Evolutionary conservation across 2,329 filamentous ascomycete species (phyloP).

Genomic region (Talaromyces albobiverticillius): DNA sequence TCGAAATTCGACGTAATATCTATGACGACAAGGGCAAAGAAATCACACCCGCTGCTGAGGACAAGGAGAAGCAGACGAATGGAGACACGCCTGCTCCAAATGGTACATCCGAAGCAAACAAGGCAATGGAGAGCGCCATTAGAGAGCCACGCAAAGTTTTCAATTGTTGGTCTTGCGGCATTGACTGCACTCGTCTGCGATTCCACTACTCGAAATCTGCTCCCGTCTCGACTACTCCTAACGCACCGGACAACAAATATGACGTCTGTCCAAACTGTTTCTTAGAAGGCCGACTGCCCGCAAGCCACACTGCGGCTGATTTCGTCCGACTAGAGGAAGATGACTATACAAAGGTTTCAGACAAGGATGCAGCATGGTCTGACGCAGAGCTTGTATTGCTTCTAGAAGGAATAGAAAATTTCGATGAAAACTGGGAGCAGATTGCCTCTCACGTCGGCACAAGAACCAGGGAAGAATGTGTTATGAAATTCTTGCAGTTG

Average conservation of each 20-base stretch:
- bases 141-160: slow-evolving; percentile 65
- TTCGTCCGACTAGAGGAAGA: slow-evolving; percentile 89
- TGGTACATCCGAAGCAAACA: slow-evolving; percentile 56
- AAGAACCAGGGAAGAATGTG: slow-evolving; percentile 90
- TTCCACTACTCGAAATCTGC: slow-evolving; percentile 68
- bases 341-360: slow-evolving; percentile 72
- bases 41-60: slow-evolving; percentile 57
- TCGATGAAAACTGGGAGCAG: slow-evolving; percentile 92
- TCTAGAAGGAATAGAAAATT: slow-evolving; percentile 85
- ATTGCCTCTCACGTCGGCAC: slow-evolving; percentile 91
- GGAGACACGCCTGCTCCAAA: slow-evolving; percentile 72
- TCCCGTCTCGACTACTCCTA: slow-evolving; percentile 56
- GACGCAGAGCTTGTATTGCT: slow-evolving; percentile 86
- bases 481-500: slow-evolving; percentile 91
- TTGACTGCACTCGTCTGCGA: slow-evolving; percentile 75
- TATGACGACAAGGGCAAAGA: slow-evolving; percentile 92
- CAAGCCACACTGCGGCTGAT: slow-evolving; percentile 72
- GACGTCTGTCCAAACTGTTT: slow-evolving; percentile 92
- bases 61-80: slow-evolving; percentile 50
- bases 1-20: slow-evolving; percentile 92
- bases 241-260: slow-evolving; percentile 63
- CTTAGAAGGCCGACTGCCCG: slow-evolving; percentile 77
- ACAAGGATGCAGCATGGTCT: slow-evolving; percentile 85
- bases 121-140: slow-evolving; percentile 58
- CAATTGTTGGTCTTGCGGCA: slow-evolving; percentile 86